Percentiles rank a stretch among this genome's conserved stretches.
Conservation (phyloP, 2,329 filamentous ascomycete species). For the Monilinia fructicola region DNA sequence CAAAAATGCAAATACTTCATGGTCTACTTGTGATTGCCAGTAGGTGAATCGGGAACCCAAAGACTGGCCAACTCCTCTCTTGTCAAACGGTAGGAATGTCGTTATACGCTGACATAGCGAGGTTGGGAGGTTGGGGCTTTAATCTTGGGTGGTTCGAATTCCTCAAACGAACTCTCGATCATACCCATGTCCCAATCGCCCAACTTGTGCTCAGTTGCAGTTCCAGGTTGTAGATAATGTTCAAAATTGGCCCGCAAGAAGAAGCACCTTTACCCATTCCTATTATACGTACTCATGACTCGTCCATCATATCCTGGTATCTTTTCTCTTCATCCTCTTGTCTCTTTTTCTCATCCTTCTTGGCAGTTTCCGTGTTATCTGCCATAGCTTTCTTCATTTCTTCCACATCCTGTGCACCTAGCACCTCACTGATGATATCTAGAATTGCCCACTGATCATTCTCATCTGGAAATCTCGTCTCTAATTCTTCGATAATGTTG, state of each 20-base stretch:
- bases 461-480: constrained; percentile 57
- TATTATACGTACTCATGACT: neutral
- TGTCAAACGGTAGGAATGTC: neutral
- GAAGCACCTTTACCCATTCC: neutral
- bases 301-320: constrained; percentile 4
- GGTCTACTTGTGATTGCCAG: neutral
- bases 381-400: constrained; percentile 25
- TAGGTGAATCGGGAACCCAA: neutral
- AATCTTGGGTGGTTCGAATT: neutral
- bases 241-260: neutral
- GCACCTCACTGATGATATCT: constrained; percentile 54
- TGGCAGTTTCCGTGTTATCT: constrained; percentile 11
- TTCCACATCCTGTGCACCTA: constrained; percentile 47
- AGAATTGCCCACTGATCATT: constrained; percentile 58
- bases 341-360: constrained; percentile 16
- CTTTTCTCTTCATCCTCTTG: constrained; percentile 3
- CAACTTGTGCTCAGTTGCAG: neutral
- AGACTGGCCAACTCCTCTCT: neutral
- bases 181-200: neutral
- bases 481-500: constrained; percentile 64
- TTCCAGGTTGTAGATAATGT: neutral
- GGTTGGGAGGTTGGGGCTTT: neutral
- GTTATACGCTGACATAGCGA: neutral
- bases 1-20: neutral
- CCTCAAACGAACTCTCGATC: neutral